Percentiles rank a stretch among this genome's conserved stretches.
Conservation (phyloP, 805 yeast genomes). For the Scheffersomyces spartinae region DNA sequence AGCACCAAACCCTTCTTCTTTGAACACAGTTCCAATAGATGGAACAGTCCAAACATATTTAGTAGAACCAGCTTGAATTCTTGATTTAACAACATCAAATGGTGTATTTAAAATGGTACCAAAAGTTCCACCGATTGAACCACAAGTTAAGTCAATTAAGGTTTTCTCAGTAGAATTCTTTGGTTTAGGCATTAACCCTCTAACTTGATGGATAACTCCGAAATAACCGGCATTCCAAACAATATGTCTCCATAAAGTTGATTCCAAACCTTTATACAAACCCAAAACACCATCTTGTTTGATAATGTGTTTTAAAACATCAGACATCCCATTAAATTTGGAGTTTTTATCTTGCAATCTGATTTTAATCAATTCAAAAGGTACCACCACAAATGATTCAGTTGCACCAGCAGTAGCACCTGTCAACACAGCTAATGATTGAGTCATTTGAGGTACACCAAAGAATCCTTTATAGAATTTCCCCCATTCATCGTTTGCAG, state of each 20-base stretch:
- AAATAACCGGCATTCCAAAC: conserved; percentile 98
- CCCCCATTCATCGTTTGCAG: conserved; percentile 96
- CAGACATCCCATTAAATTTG: conserved; percentile 73
- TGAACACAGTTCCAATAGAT: conserved; percentile 57
- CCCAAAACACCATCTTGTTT: conserved; percentile 71
- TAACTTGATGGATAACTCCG: conserved; percentile 85
- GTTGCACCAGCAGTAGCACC: conserved; percentile 99
- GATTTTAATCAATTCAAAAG: conserved; percentile 92
- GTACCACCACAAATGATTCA: conserved; percentile 94
- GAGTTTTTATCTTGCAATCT: conserved; percentile 85
- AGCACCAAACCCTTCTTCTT: conserved; percentile 88
- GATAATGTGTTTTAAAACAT: conserved; percentile 65
- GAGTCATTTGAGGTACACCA: conserved; percentile 60
- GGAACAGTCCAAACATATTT: conserved; percentile 92
- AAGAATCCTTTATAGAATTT: conserved; percentile 56
- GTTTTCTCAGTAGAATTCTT: conserved; percentile 63
- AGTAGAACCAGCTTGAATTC: conserved; percentile 86
- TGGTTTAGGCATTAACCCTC: conserved; percentile 70
- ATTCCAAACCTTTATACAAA: conserved; percentile 89
- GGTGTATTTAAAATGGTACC: conserved; percentile 97
- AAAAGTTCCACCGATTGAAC: conserved; percentile 92
- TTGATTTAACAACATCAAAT: conserved; percentile 92
- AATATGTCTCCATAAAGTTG: conserved; percentile 94
- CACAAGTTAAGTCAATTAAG: conserved; percentile 78
- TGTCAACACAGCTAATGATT: conserved; percentile 75